These are phyloP conservation scores for Takashimella koratensis DNA, from an alignment of 1,284 basidiomycete species.

Conservation along the genomic window DNA sequence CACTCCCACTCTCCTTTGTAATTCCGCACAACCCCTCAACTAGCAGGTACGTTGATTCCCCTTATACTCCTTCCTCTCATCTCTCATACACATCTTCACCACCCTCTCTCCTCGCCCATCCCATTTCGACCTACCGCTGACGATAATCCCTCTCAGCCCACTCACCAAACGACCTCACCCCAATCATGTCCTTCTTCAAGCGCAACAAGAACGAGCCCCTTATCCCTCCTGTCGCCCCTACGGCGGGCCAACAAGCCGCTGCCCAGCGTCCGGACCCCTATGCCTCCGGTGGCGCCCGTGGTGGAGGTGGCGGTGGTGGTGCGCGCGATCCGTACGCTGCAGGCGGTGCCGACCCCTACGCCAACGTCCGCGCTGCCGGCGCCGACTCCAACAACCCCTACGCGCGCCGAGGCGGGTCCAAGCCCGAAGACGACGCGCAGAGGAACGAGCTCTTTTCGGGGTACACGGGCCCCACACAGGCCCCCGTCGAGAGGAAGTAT, in stretches of 20 bases:
- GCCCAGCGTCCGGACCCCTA: constrained; percentile 50
- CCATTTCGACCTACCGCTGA: no score
- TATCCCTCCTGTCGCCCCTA: constrained; percentile 59
- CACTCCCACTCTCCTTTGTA: not conserved
- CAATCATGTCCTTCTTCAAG: constrained; percentile 69
- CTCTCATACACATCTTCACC: not conserved
- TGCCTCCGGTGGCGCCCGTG: constrained; percentile 15
- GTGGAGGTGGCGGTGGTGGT: constrained; percentile 6
- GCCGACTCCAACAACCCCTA: constrained; percentile 44
- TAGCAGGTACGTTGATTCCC: no score
- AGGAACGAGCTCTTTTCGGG: constrained; percentile 57
- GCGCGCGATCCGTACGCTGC: constrained; percentile 29
- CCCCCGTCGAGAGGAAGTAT: constrained; percentile 55
- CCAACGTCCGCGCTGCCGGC: constrained; percentile 55
- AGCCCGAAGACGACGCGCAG: constrained; percentile 54
- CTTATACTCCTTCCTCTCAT: not conserved
- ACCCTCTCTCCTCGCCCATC: not conserved
- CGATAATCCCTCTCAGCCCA: not conserved
- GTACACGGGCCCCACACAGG: constrained; percentile 10
- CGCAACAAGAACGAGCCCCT: constrained; percentile 60
- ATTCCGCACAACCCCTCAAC: not conserved
- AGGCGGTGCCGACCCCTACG: constrained; percentile 36
- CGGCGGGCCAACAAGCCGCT: constrained; percentile 30
- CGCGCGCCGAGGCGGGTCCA: constrained; percentile 55
- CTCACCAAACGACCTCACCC: no score